Percentiles rank a stretch among this genome's conserved stretches.
These are phyloP conservation scores for Kitagawia praeruptora DNA, from an alignment of 129 eudicot species.

Conservation along the genomic window DNA sequence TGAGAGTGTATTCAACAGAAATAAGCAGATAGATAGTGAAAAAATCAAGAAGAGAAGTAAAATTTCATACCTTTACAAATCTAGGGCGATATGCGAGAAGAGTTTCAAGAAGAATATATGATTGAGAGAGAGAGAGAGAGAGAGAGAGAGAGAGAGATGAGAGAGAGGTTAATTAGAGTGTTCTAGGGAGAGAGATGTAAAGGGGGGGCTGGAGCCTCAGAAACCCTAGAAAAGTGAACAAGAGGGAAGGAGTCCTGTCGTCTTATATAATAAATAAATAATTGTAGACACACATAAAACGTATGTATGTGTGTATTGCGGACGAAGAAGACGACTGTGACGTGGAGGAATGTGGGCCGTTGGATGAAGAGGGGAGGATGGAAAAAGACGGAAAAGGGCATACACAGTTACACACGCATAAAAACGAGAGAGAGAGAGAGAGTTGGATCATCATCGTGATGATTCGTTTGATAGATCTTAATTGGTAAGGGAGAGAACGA, in stretches of 20 bases:
- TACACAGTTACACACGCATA: neutral
- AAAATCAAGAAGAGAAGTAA: neutral
- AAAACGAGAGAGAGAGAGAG: neutral
- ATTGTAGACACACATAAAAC: neutral
- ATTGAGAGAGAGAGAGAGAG: conserved; percentile 16
- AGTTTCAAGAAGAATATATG: conserved; percentile 7
- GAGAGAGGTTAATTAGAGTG: conserved; percentile 17
- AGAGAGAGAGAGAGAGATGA: conserved; percentile 19
- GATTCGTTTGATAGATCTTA: neutral
- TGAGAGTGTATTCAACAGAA: neutral
- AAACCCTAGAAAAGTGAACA: conserved; percentile 41
- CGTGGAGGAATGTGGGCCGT: conserved; percentile 43
- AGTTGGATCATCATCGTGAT: neutral
- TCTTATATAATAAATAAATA: too few relatives aligned
- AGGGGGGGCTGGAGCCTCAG: neutral
- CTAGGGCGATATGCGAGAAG: conserved; percentile 1
- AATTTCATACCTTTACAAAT: neutral
- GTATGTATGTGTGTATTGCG: neutral
- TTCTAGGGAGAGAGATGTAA: conserved; percentile 4
- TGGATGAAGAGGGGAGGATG: conserved; percentile 18
- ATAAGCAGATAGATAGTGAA: neutral
- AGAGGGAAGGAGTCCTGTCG: conserved; percentile 6
- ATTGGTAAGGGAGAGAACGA: neutral
- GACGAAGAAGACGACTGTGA: conserved; percentile 36
- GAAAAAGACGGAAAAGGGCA: conserved; percentile 30